A percentile compares a stretch with the other conserved stretches of the same genome.
phyloP scores from a whole-genome alignment of 139 green algal species.

The Spirogloea muscicola region DNA sequence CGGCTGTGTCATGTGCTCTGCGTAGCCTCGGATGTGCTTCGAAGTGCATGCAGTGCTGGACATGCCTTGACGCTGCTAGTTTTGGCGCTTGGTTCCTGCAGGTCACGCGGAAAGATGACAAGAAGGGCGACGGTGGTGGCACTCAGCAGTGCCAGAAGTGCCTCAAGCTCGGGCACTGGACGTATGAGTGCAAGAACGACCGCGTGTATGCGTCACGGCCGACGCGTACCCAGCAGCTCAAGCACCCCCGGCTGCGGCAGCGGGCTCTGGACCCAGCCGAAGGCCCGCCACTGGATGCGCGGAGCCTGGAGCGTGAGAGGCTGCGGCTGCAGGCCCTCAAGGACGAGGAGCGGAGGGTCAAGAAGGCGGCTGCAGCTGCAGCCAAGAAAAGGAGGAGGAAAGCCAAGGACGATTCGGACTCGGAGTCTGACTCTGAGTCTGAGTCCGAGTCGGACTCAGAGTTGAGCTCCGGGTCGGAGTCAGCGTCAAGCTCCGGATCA shows the following conservation, averaged over 20 bases:
- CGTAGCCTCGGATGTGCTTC: no score
- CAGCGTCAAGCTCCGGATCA: no score
- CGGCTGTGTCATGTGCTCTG: no score
- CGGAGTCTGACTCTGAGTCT: slow-evolving; percentile 2
- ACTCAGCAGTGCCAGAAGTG: slow-evolving; percentile 51
- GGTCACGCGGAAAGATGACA: no score
- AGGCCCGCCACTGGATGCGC: neutral
- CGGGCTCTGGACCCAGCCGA: neutral
- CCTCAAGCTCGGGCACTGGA: slow-evolving; percentile 45
- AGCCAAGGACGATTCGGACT: neutral
- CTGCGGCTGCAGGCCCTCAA: neutral
- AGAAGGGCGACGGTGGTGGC: no score
- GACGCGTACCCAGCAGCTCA: slow-evolving; percentile 39
- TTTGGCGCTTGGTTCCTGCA: no score
- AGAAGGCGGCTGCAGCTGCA: slow-evolving; percentile 2
- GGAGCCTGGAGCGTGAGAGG: neutral
- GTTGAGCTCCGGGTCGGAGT: no score
- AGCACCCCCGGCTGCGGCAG: slow-evolving; percentile 22
- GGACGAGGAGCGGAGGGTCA: neutral
- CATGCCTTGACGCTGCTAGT: no score
- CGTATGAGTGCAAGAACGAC: slow-evolving; percentile 50
- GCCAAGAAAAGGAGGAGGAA: slow-evolving; percentile 20
- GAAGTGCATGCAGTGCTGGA: no score
- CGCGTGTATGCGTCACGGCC: slow-evolving; percentile 40
- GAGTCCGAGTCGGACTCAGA: slow-evolving; percentile 17